Conservation (phyloP, 768 basidiomycete species). For the Leccinum subgranulosum region DNA sequence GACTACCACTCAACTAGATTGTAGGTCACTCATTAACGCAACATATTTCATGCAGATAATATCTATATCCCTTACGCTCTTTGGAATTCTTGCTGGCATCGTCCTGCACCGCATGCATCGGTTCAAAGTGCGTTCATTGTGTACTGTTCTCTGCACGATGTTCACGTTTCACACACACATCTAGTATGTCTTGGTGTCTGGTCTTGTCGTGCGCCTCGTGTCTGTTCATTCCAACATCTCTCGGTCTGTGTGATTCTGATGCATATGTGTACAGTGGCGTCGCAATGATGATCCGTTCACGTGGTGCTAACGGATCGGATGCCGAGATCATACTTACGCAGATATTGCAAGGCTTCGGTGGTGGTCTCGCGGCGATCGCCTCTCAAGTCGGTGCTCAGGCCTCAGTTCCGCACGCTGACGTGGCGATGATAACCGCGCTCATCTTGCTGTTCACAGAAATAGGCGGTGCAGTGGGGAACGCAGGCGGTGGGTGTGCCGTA, state of each 20-base stretch:
- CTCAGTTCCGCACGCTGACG: conserved; percentile 59
- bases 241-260: neutral
- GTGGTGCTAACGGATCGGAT: conserved; percentile 54
- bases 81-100: conserved; percentile 58
- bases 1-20: conserved; percentile 5
- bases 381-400: conserved; percentile 64
- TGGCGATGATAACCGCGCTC: conserved; percentile 64
- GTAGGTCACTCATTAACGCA: conserved; percentile 52
- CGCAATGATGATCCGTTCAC: conserved; percentile 67
- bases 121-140: conserved; percentile 43
- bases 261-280: conserved; percentile 43
- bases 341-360: conserved; percentile 70
- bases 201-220: conserved; percentile 57
- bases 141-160: neutral
- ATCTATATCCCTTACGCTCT: conserved; percentile 58
- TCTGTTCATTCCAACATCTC: conserved; percentile 18
- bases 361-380: conserved; percentile 61
- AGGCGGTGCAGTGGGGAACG: conserved; percentile 63
- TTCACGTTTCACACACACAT: neutral
- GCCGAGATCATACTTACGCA: conserved; percentile 64
- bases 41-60: conserved; percentile 65
- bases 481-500: conserved; percentile 42
- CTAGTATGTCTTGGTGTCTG: conserved; percentile 49
- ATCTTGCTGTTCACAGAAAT: conserved; percentile 69
- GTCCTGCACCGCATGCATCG: conserved; percentile 51